phyloP scores from a whole-genome alignment of 805 yeast species.

The Yarrowia osloensis region DNA sequence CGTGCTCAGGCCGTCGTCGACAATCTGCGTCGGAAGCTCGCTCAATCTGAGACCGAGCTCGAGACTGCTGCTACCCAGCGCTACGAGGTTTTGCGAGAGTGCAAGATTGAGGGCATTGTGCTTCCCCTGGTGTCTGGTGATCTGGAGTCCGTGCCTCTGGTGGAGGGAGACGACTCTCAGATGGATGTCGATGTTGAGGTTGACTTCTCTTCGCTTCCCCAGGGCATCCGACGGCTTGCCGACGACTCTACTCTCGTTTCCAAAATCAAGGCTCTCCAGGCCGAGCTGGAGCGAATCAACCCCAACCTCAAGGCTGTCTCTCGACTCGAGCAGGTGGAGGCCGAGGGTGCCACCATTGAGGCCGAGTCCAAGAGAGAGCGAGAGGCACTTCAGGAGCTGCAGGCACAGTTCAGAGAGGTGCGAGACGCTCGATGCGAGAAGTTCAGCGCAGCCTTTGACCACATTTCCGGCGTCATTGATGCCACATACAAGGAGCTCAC shows the following conservation, averaged over 20 bases:
- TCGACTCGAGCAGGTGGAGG: slow-evolving; percentile 68
- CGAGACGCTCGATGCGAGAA: slow-evolving; percentile 58
- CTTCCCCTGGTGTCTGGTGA: slow-evolving; percentile 66
- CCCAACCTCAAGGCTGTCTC: slow-evolving; percentile 85
- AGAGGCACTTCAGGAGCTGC: slow-evolving; percentile 43
- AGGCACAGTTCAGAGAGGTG: slow-evolving; percentile 57
- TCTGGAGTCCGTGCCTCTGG: slow-evolving; percentile 62
- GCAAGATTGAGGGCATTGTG: slow-evolving; percentile 69
- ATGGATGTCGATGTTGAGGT: slow-evolving; percentile 39
- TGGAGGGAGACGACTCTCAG: slow-evolving; percentile 45
- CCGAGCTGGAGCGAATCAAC: slow-evolving; percentile 50
- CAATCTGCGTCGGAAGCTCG: slow-evolving; percentile 31
- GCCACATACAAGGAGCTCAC: slow-evolving; percentile 84
- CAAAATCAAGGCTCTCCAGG: slow-evolving; percentile 38
- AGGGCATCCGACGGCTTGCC: neutral
- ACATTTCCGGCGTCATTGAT: slow-evolving; percentile 72
- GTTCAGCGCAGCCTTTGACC: slow-evolving; percentile 75
- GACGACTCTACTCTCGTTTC: slow-evolving; percentile 31
- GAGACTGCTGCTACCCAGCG: slow-evolving; percentile 33
- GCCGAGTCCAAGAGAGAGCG: slow-evolving; percentile 65
- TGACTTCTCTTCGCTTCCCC: slow-evolving; percentile 41
- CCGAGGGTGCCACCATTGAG: slow-evolving; percentile 60
- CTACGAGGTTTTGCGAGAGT: slow-evolving; percentile 52
- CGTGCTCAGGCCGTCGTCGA: slow-evolving; percentile 32
- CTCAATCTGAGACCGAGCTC: slow-evolving; percentile 35